Base-by-base conservation (phyloP, 305 asterid species). In the Fraxinus sp. region DNA sequence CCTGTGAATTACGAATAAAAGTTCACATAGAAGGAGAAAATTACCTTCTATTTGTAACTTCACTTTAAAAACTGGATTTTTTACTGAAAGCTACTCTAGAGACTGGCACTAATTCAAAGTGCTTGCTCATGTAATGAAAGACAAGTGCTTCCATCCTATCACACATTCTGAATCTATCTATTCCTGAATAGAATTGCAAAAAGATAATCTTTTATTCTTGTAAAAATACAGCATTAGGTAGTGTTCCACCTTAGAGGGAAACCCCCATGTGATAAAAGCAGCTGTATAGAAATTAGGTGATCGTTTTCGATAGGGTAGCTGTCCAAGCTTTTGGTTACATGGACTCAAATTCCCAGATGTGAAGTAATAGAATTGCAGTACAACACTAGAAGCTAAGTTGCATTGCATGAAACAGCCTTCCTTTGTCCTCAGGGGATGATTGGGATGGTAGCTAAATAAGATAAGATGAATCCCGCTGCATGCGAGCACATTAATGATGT, bases 21-120 rank as follows among this genome's bases (percentile, higher is more conserved):
- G 22, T 80, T 22, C 44, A 44, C 77, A 57, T 83, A 57, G 81
- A 74, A 11, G 64, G 76, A 44, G 7, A 16, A 22, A 46, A 46
- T 46, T 46, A 26, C 24, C 18, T 68, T 33, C 74, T 26, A 3
- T 11, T 28, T 28, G 18, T 24, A 28, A 28, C n/a, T 68, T 35
- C 36, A 26, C 74, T 28, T 24, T n/a, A 1, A 68, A 20, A 68
- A 28, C 37, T 1, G 74, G 74, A 28, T 16, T 36, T 68, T 68
- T 68, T 68, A 68, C 33, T 20, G 14, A 22, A 64, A 64, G 72
- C 72, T 64, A 64, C 33, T 8, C 32, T 9, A 20, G 32, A 22
- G 33, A 64, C 11, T 59, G n/a, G 72, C 32, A 64, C 13, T 20
- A 64, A 22, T 20, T 22, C 72, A 22, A 13, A 64, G 32, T 24